These are phyloP conservation scores for Ceratobasidium theobromae DNA, from an alignment of 1,284 basidiomycete species.

Conservation along the genomic window DNA sequence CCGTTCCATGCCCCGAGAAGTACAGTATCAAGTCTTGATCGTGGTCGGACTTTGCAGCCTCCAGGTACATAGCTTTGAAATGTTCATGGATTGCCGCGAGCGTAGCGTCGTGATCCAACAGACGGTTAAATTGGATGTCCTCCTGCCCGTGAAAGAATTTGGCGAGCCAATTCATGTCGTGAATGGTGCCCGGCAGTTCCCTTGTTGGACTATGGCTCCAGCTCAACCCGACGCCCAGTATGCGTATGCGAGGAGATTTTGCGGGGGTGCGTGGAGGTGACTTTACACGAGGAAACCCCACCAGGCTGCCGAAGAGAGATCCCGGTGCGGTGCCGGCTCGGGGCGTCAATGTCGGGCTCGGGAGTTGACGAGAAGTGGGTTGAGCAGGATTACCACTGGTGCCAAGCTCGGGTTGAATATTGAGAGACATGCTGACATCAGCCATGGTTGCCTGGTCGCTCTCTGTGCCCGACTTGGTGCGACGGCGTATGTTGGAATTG, in stretches of 20 bases:
- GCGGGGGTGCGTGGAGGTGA: not conserved
- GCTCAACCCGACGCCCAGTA: not conserved
- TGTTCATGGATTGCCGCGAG: not conserved
- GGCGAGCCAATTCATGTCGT: slow-evolving; percentile 1
- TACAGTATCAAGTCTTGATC: not conserved
- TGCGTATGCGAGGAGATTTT: not conserved
- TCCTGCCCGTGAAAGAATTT: not conserved
- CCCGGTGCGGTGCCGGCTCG: not conserved
- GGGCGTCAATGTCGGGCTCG: not conserved
- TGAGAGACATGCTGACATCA: too few relatives aligned
- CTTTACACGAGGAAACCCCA: not conserved
- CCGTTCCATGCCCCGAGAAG: slow-evolving; percentile 6
- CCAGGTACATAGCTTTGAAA: not conserved
- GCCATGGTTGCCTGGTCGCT: too few relatives aligned
- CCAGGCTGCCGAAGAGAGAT: not conserved
- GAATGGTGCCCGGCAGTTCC: not conserved
- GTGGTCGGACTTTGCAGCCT: not conserved
- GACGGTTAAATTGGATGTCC: not conserved
- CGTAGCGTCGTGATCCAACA: not conserved
- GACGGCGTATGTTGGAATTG: too few relatives aligned
- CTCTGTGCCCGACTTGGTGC: too few relatives aligned
- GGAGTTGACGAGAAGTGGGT: not conserved
- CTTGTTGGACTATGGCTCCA: not conserved
- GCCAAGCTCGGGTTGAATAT: too few relatives aligned
- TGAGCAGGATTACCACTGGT: too few relatives aligned